Percentiles rank a stretch among this genome's conserved stretches.
phyloP scores from a whole-genome alignment of 139 green algal genomes.

The Haematococcus lacustris region DNA sequence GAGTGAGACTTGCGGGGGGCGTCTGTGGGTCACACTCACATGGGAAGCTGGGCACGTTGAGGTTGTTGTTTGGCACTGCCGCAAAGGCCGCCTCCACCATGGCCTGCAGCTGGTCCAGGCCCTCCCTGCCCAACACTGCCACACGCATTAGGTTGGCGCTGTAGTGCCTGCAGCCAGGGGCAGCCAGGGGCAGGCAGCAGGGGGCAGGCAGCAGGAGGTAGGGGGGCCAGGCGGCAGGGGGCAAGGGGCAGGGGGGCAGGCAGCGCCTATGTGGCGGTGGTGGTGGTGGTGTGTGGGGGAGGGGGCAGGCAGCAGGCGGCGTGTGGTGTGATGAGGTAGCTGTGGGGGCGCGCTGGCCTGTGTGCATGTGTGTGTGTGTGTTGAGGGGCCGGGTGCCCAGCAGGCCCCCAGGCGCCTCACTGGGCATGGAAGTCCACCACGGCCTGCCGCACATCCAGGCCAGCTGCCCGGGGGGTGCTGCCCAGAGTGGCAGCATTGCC shows the following conservation, averaged over 20 bases:
- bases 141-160: constrained; percentile 68
- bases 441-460: constrained; percentile 1
- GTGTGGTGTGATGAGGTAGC: neutral
- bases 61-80: constrained; percentile 37
- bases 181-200: no score
- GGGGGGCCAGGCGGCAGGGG: neutral
- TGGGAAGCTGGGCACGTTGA: constrained; percentile 24
- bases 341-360: neutral
- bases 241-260: no score
- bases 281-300: no score
- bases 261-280: no score
- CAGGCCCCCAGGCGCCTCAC: neutral
- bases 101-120: constrained; percentile 64
- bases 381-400: neutral
- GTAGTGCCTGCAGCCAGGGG: constrained; percentile 53
- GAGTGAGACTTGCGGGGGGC: no score
- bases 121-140: constrained; percentile 43
- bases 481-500: constrained; percentile 45
- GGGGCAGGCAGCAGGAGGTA: neutral
- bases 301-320: neutral
- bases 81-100: constrained; percentile 49
- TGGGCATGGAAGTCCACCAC: neutral
- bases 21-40: no score
- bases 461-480: neutral
- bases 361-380: neutral